These are phyloP conservation scores for Rhizomucor miehei DNA, from an alignment of 371 early-diverging fungal species.

Conservation along the genomic window DNA sequence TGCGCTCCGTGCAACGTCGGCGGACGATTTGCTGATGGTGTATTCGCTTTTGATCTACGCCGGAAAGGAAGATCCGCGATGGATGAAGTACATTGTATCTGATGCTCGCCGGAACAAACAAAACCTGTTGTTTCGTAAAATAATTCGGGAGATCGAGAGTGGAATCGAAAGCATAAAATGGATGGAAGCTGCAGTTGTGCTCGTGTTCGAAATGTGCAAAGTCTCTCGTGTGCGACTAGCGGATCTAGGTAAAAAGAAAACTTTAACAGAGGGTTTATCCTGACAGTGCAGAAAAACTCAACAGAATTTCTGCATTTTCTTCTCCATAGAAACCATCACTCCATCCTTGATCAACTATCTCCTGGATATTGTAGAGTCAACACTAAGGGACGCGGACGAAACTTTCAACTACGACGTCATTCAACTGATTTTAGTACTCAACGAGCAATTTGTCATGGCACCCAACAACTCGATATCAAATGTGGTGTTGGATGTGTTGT, in stretches of 20 bases:
- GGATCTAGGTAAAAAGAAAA: slow-evolving; percentile 57
- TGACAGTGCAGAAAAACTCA: no score
- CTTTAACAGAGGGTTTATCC: no score
- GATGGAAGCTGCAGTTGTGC: slow-evolving; percentile 46
- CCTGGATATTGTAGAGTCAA: slow-evolving; percentile 69
- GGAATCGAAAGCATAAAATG: slow-evolving; percentile 30
- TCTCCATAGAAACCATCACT: slow-evolving; percentile 34
- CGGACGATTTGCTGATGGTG: slow-evolving; percentile 38
- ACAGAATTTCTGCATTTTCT: background rate
- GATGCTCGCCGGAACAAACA: slow-evolving; percentile 33
- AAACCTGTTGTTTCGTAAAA: slow-evolving; percentile 48
- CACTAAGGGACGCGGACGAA: slow-evolving; percentile 65
- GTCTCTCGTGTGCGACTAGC: slow-evolving; percentile 57
- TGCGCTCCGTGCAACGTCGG: slow-evolving; percentile 29
- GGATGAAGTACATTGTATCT: slow-evolving; percentile 33
- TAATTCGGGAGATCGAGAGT: slow-evolving; percentile 42
- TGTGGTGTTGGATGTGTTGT: slow-evolving; percentile 55
- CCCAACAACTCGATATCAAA: slow-evolving; percentile 32
- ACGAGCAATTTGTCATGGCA: slow-evolving; percentile 69
- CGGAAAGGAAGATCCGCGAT: slow-evolving; percentile 35
- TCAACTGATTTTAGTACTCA: slow-evolving; percentile 63
- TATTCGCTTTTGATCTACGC: slow-evolving; percentile 48
- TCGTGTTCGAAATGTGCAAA: slow-evolving; percentile 75
- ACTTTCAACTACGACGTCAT: slow-evolving; percentile 72
- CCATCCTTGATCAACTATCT: slow-evolving; percentile 48